These are phyloP conservation scores for Pythium graminicola DNA, from an alignment of 352 stramenopile genomes.

Conservation along the genomic window DNA sequence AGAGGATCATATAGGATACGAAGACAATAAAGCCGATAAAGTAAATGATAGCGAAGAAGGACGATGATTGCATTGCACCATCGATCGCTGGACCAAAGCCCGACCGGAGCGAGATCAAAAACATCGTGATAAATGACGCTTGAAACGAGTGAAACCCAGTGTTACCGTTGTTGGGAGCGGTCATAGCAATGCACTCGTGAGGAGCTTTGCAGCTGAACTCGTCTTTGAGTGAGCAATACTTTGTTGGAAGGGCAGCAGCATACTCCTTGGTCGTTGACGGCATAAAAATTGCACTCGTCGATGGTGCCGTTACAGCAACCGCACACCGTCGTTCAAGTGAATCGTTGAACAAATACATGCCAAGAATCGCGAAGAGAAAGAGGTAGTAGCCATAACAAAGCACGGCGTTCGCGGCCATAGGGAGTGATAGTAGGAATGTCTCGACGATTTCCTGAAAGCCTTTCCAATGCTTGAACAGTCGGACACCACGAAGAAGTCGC, in stretches of 20 bases:
- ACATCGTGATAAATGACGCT: slow-evolving; percentile 73
- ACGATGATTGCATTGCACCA: slow-evolving; percentile 60
- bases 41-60: slow-evolving; percentile 69
- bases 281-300: slow-evolving; percentile 15
- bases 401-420: slow-evolving; percentile 65
- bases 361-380: slow-evolving; percentile 78
- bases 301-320: slow-evolving; percentile 19
- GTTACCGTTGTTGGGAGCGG: slow-evolving; percentile 59
- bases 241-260: slow-evolving; percentile 38
- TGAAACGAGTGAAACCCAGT: slow-evolving; percentile 83
- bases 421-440: slow-evolving; percentile 61
- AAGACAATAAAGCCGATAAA: slow-evolving; percentile 79
- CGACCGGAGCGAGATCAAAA: slow-evolving; percentile 66
- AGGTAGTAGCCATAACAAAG: slow-evolving; percentile 84
- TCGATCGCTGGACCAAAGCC: slow-evolving; percentile 77
- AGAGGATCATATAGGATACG: slow-evolving; percentile 81
- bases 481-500: slow-evolving; percentile 61
- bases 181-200: slow-evolving; percentile 52
- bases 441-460: slow-evolving; percentile 75
- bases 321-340: slow-evolving; percentile 71
- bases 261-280: slow-evolving; percentile 33
- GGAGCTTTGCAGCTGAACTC: slow-evolving; percentile 24
- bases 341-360: slow-evolving; percentile 85
- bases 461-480: slow-evolving; percentile 67
- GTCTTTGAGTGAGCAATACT: slow-evolving; percentile 48